These are phyloP conservation scores for Ilyonectria sp. DNA, from an alignment of 2,329 filamentous ascomycete species.

Conservation along the genomic window DNA sequence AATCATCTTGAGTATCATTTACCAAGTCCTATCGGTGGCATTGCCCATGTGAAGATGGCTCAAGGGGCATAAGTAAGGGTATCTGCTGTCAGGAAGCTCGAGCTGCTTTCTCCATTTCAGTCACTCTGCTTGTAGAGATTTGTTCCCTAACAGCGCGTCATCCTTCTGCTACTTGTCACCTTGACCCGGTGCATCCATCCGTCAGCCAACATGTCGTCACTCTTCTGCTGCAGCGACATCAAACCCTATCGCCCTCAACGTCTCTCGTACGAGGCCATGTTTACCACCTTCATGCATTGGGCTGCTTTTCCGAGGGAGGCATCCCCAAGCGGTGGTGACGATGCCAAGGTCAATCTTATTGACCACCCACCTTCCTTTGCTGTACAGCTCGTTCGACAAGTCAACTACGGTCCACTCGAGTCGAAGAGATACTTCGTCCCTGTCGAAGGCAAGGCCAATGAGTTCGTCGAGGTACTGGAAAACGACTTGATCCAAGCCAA, in stretches of 20 bases:
- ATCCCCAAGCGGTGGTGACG: not conserved
- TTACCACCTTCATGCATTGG: conserved; percentile 23
- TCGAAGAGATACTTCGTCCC: conserved; percentile 30
- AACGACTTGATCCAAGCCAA: conserved; percentile 24
- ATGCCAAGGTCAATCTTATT: not conserved
- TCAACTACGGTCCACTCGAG: conserved; percentile 32
- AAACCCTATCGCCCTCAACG: conserved; percentile 19
- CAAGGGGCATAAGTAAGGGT: not conserved
- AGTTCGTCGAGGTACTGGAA: conserved; percentile 20
- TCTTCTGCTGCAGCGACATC: conserved; percentile 20
- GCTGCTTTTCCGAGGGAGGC: not conserved
- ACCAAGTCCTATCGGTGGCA: not conserved
- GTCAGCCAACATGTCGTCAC: conserved; percentile 17
- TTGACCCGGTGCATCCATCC: not conserved
- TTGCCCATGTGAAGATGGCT: not conserved
- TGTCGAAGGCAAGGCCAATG: not conserved
- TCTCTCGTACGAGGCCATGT: conserved; percentile 24
- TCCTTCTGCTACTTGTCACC: too few relatives aligned
- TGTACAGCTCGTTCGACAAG: conserved; percentile 30
- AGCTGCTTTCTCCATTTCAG: not conserved
- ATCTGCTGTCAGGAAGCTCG: not conserved
- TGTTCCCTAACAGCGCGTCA: not conserved
- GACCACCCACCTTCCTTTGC: conserved; percentile 6
- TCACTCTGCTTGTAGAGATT: not conserved
- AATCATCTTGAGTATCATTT: not conserved